These are phyloP conservation scores for Macrocybe gigantea DNA, from an alignment of 768 basidiomycete genomes.

Conservation along the genomic window DNA sequence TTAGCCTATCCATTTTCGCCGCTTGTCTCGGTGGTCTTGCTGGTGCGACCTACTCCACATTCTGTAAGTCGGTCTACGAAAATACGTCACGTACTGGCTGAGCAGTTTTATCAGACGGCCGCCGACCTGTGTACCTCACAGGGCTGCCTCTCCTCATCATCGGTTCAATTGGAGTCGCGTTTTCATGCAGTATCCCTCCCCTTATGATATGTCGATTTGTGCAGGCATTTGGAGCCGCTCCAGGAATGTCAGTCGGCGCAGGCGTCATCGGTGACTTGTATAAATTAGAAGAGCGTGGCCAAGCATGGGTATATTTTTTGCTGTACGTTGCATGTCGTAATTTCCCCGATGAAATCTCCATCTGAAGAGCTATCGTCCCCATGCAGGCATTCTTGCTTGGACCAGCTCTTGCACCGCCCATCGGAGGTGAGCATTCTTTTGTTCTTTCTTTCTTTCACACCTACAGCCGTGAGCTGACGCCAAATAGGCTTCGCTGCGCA, in stretches of 20 bases:
- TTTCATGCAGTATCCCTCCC: slow-evolving; percentile 30
- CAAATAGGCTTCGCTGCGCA: slow-evolving; percentile 46
- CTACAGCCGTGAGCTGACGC: background rate
- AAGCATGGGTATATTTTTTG: slow-evolving; percentile 35
- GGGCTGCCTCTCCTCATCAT: slow-evolving; percentile 53
- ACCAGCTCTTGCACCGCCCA: slow-evolving; percentile 53
- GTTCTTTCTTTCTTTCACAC: background rate
- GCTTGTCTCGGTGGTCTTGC: slow-evolving; percentile 25
- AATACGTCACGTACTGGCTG: background rate
- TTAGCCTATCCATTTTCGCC: slow-evolving; percentile 29
- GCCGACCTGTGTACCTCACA: slow-evolving; percentile 50
- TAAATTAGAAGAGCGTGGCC: slow-evolving; percentile 47
- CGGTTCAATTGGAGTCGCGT: slow-evolving; percentile 54
- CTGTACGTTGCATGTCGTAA: slow-evolving; percentile 3
- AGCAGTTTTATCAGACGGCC: slow-evolving; percentile 40
- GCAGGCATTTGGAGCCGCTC: slow-evolving; percentile 60
- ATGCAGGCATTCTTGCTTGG: slow-evolving; percentile 48
- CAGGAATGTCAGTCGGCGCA: slow-evolving; percentile 42
- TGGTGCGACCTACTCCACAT: slow-evolving; percentile 31
- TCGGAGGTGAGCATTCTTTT: slow-evolving; percentile 35
- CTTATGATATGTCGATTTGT: slow-evolving; percentile 56
- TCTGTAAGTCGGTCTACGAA: slow-evolving; percentile 20
- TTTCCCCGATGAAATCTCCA: background rate
- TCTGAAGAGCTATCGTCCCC: background rate
- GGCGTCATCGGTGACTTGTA: slow-evolving; percentile 60